These are phyloP conservation scores for Diaporthe sp. DNA, from an alignment of 2,329 filamentous ascomycete genomes.

Conservation along the genomic window DNA sequence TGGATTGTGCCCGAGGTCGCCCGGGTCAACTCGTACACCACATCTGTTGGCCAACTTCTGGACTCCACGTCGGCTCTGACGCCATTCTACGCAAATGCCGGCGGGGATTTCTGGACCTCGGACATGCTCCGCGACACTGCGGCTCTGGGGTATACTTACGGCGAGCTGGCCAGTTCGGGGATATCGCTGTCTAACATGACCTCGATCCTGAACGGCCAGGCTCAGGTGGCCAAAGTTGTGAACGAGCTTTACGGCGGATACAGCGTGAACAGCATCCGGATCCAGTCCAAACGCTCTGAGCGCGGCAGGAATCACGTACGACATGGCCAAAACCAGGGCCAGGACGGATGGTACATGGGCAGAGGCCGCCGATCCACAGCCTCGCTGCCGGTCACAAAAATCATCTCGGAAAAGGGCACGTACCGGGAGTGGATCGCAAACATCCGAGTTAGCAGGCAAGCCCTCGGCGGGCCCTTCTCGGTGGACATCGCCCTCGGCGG, in stretches of 20 bases:
- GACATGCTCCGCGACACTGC: constrained; percentile 70
- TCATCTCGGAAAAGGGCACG: constrained; percentile 54
- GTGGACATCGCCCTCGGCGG: constrained; percentile 78
- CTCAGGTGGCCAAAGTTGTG: constrained; percentile 64
- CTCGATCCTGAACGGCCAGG: constrained; percentile 52
- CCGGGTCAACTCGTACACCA: constrained; percentile 73
- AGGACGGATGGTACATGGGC: constrained; percentile 34
- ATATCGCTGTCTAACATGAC: constrained; percentile 51
- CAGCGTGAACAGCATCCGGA: constrained; percentile 53
- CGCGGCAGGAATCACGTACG: constrained; percentile 9
- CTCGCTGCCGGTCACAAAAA: constrained; percentile 47
- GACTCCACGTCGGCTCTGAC: constrained; percentile 71
- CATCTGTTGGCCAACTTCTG: constrained; percentile 65
- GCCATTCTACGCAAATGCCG: constrained; percentile 74
- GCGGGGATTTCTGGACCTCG: constrained; percentile 78
- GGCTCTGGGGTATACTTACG: constrained; percentile 81
- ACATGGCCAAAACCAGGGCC: constrained; percentile 28
- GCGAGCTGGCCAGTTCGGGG: constrained; percentile 65
- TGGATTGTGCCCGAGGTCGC: constrained; percentile 73
- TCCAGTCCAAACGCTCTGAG: constrained; percentile 35
- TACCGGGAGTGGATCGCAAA: constrained; percentile 79
- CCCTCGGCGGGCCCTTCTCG: constrained; percentile 72
- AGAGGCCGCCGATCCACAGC: neutral
- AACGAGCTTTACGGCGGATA: constrained; percentile 73
- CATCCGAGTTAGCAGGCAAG: constrained; percentile 72